Evolutionary conservation across 331 rosid species (phyloP).

Genomic region (Rosa hybrid): DNA sequence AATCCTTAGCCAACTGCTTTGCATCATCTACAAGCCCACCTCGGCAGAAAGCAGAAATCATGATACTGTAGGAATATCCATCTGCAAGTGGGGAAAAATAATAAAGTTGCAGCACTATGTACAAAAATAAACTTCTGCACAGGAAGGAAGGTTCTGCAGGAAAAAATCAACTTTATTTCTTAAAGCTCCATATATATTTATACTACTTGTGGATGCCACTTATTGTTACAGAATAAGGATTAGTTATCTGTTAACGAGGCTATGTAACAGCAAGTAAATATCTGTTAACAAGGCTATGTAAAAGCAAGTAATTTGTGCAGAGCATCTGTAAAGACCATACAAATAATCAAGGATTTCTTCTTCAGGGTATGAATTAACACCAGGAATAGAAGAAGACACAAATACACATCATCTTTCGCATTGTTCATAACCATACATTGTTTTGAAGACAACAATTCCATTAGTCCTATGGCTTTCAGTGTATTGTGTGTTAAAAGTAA

Average conservation of each 20-base stretch:
- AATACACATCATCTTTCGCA: not conserved
- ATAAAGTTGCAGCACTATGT: constrained; percentile 29
- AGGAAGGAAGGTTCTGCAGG: constrained; percentile 11
- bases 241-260: not conserved
- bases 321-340: not conserved
- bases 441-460: constrained; percentile 5
- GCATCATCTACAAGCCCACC: constrained; percentile 84
- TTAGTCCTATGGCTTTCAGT: not conserved
- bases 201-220: not conserved
- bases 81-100: constrained; percentile 50
- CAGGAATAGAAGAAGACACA: not conserved
- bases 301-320: not conserved
- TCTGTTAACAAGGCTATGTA: not conserved
- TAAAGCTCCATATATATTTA: not conserved
- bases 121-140: not conserved
- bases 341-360: not conserved
- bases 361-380: not conserved
- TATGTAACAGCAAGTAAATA: not conserved
- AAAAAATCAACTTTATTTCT: constrained; percentile 11
- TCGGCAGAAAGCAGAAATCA: constrained; percentile 87
- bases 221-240: constrained; percentile 16
- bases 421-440: not conserved
- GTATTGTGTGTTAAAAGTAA: not conserved
- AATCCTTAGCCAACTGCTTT: constrained; percentile 74
- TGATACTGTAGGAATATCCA: constrained; percentile 93